Evolutionary conservation across 148 eudicot genomes (phyloP), one percentile per base, ranked within the genome.

Genomic region (Rhododendron vialii): DNA sequence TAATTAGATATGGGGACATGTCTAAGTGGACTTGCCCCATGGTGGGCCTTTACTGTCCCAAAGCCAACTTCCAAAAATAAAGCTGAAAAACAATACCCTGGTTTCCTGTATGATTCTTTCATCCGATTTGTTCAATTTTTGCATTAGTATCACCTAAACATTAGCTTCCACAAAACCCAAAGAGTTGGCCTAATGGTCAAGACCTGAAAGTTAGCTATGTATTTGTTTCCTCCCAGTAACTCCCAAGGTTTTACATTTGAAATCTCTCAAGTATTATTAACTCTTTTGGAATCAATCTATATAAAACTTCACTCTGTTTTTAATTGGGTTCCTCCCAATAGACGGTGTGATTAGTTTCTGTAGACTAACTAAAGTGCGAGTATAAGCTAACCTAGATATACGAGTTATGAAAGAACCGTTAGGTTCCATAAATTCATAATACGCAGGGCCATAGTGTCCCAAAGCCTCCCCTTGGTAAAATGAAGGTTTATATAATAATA

Each of bases 21-120:
- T 36, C 86, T 75, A 28, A 90, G 90, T 90, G 92, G 87, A 48
- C 45, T 73, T 82, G 78, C 55, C 90, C 87, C 86, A 78, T 53
- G 47, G 86, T 84, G 87, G 86, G 89, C 51, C 88, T 83, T 5
- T 26, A 20, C 7, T 71, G 84, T 81, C 71, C 84, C 69, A 67
- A 67, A 81, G 45, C 79, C 63, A 59, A 4, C 13, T 48, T 24
- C 48, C 22, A 17, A 47, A 47, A 51, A 84, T 47, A 75, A 30
- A 7, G 2, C 3, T 2, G 7, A 3, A 2, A 24, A 17, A 53
- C 57, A 15, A 53, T 14, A 13, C 57, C 17, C 10, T 59, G 24
- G 1, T 59, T 59, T 59, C n/a, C 8, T 9, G 30, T 24, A 2
- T 63, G 71, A 63, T 63, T n/a, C 55, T 51, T 51, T 57, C 22